These are phyloP conservation scores for Epichloe baconii DNA, from an alignment of 2,329 filamentous ascomycete genomes.

Conservation along the genomic window DNA sequence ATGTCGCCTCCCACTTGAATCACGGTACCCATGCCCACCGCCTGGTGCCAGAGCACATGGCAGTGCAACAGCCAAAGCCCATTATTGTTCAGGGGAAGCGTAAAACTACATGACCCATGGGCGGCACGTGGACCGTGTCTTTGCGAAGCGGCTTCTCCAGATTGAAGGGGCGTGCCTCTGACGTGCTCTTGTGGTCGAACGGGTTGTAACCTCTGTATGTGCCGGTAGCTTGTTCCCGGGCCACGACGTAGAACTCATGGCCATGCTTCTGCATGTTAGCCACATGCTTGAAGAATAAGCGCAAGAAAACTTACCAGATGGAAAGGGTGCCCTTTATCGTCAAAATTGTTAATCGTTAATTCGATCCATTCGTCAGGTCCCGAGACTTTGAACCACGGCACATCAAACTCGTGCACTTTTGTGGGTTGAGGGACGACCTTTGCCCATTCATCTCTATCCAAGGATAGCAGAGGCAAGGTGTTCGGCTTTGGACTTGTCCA, in stretches of 20 bases:
- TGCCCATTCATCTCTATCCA: slow-evolving; percentile 7
- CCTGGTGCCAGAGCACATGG: slow-evolving; percentile 24
- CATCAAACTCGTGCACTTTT: slow-evolving; percentile 6
- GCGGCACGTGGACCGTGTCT: slow-evolving; percentile 19
- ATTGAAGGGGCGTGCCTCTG: slow-evolving; percentile 2
- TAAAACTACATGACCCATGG: slow-evolving; percentile 22
- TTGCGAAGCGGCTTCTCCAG: slow-evolving; percentile 16
- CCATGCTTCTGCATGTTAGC: slow-evolving; percentile 9
- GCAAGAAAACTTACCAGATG: slow-evolving; percentile 25
- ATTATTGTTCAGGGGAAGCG: slow-evolving; percentile 22
- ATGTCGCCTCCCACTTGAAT: slow-evolving; percentile 7
- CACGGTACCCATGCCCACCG: slow-evolving; percentile 18
- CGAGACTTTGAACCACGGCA: slow-evolving; percentile 8
- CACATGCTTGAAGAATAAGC: background rate
- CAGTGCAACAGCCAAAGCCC: slow-evolving; percentile 27
- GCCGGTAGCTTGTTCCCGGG: slow-evolving; percentile 2
- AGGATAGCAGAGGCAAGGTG: slow-evolving; percentile 8
- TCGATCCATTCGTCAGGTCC: slow-evolving; percentile 27
- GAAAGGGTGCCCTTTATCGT: slow-evolving; percentile 36
- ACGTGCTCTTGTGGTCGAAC: slow-evolving; percentile 2
- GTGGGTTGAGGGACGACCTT: slow-evolving; percentile 7
- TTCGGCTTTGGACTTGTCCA: slow-evolving; percentile 7
- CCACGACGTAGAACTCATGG: slow-evolving; percentile 8
- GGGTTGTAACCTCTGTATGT: slow-evolving; percentile 9
- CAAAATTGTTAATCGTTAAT: slow-evolving; percentile 35